phyloP scores from a whole-genome alignment of 2,329 filamentous ascomycete species.

The Pestalotiopsis sp. region DNA sequence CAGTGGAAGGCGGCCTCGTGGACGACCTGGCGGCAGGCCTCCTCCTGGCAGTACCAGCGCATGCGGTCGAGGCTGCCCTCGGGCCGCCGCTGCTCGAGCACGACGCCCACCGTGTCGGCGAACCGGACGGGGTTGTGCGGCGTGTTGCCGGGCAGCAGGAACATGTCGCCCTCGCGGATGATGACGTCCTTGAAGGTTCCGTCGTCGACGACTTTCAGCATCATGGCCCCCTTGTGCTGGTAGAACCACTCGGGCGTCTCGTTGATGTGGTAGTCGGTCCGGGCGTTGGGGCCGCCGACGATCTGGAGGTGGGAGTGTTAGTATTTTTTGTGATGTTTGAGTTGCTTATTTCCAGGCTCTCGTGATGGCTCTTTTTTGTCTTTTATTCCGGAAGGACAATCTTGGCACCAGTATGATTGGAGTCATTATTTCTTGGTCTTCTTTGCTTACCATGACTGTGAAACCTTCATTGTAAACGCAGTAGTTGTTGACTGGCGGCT shows the following conservation, averaged over 20 bases:
- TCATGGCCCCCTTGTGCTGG: constrained; percentile 91
- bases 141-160: constrained; percentile 89
- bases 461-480: constrained; percentile 88
- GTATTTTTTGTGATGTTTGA: background rate
- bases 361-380: background rate
- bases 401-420: no score
- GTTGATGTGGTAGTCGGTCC: constrained; percentile 99
- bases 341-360: no score
- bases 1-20: constrained; percentile 88
- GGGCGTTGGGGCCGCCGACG: constrained; percentile 92
- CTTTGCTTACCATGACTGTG: constrained; percentile 71
- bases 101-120: constrained; percentile 89
- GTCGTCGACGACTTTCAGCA: constrained; percentile 85
- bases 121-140: constrained; percentile 96
- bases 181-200: constrained; percentile 78
- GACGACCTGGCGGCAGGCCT: constrained; percentile 69
- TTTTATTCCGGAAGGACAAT: no score
- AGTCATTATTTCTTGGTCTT: no score
- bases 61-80: constrained; percentile 72
- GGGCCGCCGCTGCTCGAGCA: constrained; percentile 84
- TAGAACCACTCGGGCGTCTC: constrained; percentile 97
- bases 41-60: constrained; percentile 83
- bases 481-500: constrained; percentile 96
- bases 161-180: constrained; percentile 92
- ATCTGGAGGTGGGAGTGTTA: constrained; percentile 53